Conservation (phyloP, 345 rosid species). For the Ailanthus altissimus region DNA sequence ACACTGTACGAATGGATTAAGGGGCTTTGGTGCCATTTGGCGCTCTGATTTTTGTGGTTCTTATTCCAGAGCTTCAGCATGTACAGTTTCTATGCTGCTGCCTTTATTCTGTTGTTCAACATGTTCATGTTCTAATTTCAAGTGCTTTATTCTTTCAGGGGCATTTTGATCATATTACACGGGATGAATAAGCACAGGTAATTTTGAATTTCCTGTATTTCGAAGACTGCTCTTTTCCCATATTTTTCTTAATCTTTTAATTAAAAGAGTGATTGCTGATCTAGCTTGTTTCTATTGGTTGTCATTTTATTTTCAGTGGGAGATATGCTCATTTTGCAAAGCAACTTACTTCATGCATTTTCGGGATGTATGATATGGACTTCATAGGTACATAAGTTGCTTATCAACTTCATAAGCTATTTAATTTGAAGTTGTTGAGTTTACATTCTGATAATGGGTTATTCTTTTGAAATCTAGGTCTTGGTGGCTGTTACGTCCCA, state of each 20-base stretch:
- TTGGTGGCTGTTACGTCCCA: too few relatives aligned
- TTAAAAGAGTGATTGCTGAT: background rate
- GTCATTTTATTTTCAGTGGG: conserved; percentile 52
- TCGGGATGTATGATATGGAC: conserved; percentile 92
- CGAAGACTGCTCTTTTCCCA: background rate
- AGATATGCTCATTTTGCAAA: conserved; percentile 87
- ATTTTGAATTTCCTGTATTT: background rate
- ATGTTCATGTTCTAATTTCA: conserved; percentile 1
- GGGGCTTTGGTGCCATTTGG: conserved; percentile 18
- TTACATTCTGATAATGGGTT: background rate
- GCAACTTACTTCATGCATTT: conserved; percentile 67
- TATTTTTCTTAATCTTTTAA: background rate
- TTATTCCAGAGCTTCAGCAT: conserved; percentile 9
- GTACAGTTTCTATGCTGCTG: conserved; percentile 1
- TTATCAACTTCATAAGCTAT: background rate
- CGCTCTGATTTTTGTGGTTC: conserved; percentile 12
- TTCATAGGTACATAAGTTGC: conserved; percentile 67
- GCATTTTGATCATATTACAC: conserved; percentile 80
- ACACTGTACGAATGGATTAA: background rate
- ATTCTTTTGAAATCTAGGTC: conserved; percentile 52
- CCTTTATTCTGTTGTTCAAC: background rate
- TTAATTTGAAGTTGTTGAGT: conserved; percentile 6
- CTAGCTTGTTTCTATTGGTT: background rate
- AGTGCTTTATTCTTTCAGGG: conserved; percentile 49
- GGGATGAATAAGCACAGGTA: conserved; percentile 99